Evolutionary conservation across 2,329 filamentous ascomycete species (phyloP).

Genomic region (Helotiales sp.): DNA sequence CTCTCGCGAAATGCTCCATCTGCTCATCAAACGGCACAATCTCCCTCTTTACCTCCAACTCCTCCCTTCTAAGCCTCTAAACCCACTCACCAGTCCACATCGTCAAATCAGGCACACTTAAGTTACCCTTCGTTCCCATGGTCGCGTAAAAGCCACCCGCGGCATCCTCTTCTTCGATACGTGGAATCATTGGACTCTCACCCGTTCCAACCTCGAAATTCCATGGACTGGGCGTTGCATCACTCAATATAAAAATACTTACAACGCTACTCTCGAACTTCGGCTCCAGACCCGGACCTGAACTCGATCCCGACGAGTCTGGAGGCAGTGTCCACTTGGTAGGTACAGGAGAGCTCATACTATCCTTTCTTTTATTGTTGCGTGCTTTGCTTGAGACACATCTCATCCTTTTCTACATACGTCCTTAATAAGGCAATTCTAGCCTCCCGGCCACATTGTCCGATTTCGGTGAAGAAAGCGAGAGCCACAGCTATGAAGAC

Average conservation of each 20-base stretch:
- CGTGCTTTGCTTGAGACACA: too few species aligned
- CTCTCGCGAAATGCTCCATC: constrained; percentile 55
- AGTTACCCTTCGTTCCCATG: constrained; percentile 55
- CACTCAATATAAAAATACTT: constrained; percentile 60
- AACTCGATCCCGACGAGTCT: too few species aligned
- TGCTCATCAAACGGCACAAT: constrained; percentile 58
- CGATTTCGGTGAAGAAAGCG: too few species aligned
- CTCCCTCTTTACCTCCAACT: constrained; percentile 33
- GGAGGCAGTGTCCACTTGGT: too few species aligned
- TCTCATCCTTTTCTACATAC: too few species aligned
- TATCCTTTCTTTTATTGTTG: too few species aligned
- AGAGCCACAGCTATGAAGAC: too few species aligned
- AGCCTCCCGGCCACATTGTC: too few species aligned
- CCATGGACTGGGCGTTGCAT: constrained; percentile 56
- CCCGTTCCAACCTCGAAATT: constrained; percentile 63
- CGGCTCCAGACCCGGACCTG: constrained; percentile 54
- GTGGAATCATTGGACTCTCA: constrained; percentile 60
- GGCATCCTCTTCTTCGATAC: constrained; percentile 43
- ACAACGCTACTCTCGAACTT: constrained; percentile 60
- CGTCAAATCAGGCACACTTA: constrained; percentile 60
- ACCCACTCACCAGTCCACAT: constrained; percentile 46
- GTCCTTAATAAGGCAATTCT: too few species aligned
- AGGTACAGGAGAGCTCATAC: too few species aligned
- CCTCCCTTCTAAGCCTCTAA: constrained; percentile 23
- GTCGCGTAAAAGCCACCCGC: constrained; percentile 54